A percentile compares a stretch with the other conserved stretches of the same genome.
Evolutionary conservation across 176 grass and related monocot species (phyloP).

Genomic region (Carex kokanica): DNA sequence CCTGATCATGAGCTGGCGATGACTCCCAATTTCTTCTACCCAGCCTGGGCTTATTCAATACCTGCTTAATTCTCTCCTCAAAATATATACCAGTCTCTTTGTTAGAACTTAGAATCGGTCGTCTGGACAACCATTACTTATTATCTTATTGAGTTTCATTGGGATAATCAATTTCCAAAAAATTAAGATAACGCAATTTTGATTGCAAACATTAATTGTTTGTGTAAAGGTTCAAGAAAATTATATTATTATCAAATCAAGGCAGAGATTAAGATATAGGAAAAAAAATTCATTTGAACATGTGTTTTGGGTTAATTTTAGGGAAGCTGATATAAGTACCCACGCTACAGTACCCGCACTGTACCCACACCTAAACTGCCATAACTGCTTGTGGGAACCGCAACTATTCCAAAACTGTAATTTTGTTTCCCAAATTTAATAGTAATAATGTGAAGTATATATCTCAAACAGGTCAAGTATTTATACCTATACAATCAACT

Average conservation of each 20-base stretch:
- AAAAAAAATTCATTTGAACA: background rate
- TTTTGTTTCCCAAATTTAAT: no score
- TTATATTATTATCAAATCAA: background rate
- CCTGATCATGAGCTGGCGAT: slow-evolving; percentile 64
- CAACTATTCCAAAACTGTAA: no score
- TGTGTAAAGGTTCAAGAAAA: background rate
- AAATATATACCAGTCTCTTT: slow-evolving; percentile 75
- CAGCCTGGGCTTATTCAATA: slow-evolving; percentile 83
- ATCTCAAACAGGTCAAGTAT: no score
- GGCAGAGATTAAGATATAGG: background rate
- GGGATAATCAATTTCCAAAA: slow-evolving; percentile 75
- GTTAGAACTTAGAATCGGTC: slow-evolving; percentile 49
- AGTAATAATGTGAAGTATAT: no score
- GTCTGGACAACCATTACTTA: slow-evolving; percentile 79
- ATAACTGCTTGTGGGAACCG: no score
- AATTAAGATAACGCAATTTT: slow-evolving; percentile 23
- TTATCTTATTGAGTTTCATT: slow-evolving; percentile 64
- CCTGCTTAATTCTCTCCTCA: slow-evolving; percentile 56
- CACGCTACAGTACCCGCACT: no score
- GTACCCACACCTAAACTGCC: no score
- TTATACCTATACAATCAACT: no score
- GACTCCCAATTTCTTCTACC: slow-evolving; percentile 75
- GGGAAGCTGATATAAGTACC: no score
- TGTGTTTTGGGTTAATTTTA: no score
- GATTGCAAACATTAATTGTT: background rate